Evolutionary conservation across 108 stramenopile species (phyloP).

Genomic region (Skeletonema costatum): DNA sequence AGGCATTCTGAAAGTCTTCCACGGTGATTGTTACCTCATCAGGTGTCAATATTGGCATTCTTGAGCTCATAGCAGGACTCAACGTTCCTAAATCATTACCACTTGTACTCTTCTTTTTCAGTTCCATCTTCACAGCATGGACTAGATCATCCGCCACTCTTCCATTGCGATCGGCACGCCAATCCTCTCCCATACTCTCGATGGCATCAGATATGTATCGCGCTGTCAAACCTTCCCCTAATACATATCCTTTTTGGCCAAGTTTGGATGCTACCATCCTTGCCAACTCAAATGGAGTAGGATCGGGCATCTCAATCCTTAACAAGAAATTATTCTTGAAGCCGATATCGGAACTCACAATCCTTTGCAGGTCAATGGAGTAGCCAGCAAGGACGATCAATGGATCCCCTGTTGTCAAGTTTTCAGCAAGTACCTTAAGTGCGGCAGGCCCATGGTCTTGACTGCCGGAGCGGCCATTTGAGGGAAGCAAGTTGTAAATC

Average conservation of each 20-base stretch:
- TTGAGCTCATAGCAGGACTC: slow-evolving; percentile 65
- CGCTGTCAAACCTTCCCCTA: slow-evolving; percentile 74
- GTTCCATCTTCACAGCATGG: slow-evolving; percentile 67
- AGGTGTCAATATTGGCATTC: slow-evolving; percentile 73
- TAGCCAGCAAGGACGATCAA: slow-evolving; percentile 75
- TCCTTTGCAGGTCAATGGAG: slow-evolving; percentile 74
- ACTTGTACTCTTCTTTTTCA: slow-evolving; percentile 59
- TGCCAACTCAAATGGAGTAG: slow-evolving; percentile 71
- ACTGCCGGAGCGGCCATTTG: slow-evolving; percentile 74
- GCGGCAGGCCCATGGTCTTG: slow-evolving; percentile 86
- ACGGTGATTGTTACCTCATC: slow-evolving; percentile 86
- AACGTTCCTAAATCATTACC: slow-evolving; percentile 77
- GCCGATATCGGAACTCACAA: slow-evolving; percentile 79
- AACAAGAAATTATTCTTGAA: slow-evolving; percentile 82
- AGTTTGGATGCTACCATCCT: slow-evolving; percentile 82
- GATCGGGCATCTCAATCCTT: slow-evolving; percentile 81
- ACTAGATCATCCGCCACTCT: slow-evolving; percentile 77
- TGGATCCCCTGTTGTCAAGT: slow-evolving; percentile 69
- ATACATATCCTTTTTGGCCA: slow-evolving; percentile 65
- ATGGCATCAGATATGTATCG: slow-evolving; percentile 78
- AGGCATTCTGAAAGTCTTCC: slow-evolving; percentile 90
- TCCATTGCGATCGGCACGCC: slow-evolving; percentile 85
- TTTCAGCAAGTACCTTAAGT: slow-evolving; percentile 70
- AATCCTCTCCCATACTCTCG: slow-evolving; percentile 80
- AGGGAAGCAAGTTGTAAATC: slow-evolving; percentile 81